Evolutionary conservation across 2,329 filamentous ascomycete genomes (phyloP), one percentile per base, ranked within the genome.

Genomic region (Verticillium nonalfalfae): DNA sequence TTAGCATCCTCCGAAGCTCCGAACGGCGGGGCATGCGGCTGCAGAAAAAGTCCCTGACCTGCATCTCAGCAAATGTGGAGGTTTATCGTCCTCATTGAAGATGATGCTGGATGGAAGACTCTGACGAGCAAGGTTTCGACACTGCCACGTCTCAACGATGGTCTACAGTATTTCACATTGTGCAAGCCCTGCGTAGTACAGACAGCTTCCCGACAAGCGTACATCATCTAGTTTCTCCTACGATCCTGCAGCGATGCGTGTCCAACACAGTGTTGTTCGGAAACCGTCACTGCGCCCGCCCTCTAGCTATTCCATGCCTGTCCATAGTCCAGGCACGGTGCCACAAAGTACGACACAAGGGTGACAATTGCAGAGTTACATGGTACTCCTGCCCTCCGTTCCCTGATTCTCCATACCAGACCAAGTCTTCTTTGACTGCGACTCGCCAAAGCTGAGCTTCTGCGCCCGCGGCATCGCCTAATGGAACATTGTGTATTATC

Each of bases 211-310:
- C 45, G 18, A 1, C 18, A 11, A 40, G 26, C 3, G 54, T 56
- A 57, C 59, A 60, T 64, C 62, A 65, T 65, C 60, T 65, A 36
- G 60, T 60, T 59, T 63, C 56, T 63, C 38, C 56, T 57, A 61
- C 62, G 64, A 65, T 65, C 64, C 64, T 65, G 64, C 64, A 64
- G 64, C 62, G 61, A 63, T n/a, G 45, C 45, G 45, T 21, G 45
- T 52, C n/a, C n/a, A 10, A 52, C 40, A 21, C 18, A 26, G n/a
- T 21, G n/a, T 52, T n/a, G 13, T 52, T 52, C 45, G 7, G 45
- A 31, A 52, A 18, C 45, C 21, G 45, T 1, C 18, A 26, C n/a
- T 9, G 45, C 18, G 45, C 11, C 45, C n/a, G 45, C 18, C 45
- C n/a, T 21, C 45, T 18, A 11, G 11, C n/a, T 18, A 10, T 26